These are phyloP conservation scores for Phytophthora litchii DNA, from an alignment of 352 stramenopile genomes.

Conservation along the genomic window DNA sequence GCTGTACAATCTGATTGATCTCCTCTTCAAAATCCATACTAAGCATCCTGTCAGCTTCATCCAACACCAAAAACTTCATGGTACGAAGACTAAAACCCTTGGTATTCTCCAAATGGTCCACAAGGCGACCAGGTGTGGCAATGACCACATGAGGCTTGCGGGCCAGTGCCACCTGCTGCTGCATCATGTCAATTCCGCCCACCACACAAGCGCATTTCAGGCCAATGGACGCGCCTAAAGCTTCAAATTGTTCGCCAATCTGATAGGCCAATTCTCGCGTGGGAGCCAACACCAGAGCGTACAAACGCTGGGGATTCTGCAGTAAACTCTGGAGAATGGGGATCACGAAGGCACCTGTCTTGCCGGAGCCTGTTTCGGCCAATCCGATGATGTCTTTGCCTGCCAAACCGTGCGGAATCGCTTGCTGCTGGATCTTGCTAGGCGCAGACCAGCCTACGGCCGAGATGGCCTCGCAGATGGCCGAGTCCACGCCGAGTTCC, in stretches of 20 bases:
- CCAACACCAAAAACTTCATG: conserved; percentile 93
- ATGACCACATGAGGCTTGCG: conserved; percentile 97
- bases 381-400: conserved; percentile 98
- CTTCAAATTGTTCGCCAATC: conserved; percentile 95
- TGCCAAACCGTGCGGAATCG: conserved; percentile 92
- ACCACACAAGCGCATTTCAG: conserved; percentile 93
- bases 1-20: conserved; percentile 98
- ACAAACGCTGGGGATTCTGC: conserved; percentile 90
- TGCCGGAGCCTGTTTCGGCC: conserved; percentile 95
- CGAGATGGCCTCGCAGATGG: conserved; percentile 93
- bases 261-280: conserved; percentile 96
- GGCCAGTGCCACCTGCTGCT: conserved; percentile 96
- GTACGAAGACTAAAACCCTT: conserved; percentile 94
- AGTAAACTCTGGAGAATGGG: conserved; percentile 93
- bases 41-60: conserved; percentile 96
- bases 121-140: conserved; percentile 91
- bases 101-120: conserved; percentile 97
- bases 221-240: conserved; percentile 91
- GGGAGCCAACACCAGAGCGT: conserved; percentile 91
- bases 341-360: conserved; percentile 95
- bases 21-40: conserved; percentile 99
- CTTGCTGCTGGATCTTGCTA: conserved; percentile 95
- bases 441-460: conserved; percentile 93
- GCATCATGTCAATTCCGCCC: conserved; percentile 97
- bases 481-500: conserved; percentile 89